Percentiles rank a stretch among this genome's conserved stretches.
Conservation (phyloP, 202 grass and related monocot species). For the Zoysia matrella region DNA sequence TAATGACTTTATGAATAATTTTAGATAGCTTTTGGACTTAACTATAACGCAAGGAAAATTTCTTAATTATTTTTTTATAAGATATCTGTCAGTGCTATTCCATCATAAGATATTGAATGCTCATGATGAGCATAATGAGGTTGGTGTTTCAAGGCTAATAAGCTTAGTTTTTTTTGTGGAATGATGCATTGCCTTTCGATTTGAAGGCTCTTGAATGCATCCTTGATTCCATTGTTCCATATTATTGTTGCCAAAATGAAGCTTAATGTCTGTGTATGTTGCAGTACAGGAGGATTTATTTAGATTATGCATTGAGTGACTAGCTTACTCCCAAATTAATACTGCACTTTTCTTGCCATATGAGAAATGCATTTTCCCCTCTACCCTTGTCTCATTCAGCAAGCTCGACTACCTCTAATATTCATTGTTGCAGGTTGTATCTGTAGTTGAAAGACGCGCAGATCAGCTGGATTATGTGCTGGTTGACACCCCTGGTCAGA, state of each 20-base stretch:
- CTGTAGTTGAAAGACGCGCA: constrained; percentile 83
- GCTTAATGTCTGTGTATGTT: background rate
- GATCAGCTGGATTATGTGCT: constrained; percentile 91
- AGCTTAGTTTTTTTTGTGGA: background rate
- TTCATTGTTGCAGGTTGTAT: constrained; percentile 72
- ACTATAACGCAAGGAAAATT: background rate
- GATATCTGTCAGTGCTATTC: too few relatives aligned
- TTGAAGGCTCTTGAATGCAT: background rate
- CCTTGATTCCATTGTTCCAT: background rate
- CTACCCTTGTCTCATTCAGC: constrained; percentile 6
- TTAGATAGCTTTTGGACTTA: constrained; percentile 1
- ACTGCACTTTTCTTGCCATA: constrained; percentile 17
- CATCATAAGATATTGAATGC: too few relatives aligned
- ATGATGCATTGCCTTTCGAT: background rate
- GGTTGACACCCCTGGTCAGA: constrained; percentile 94
- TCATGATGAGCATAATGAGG: background rate
- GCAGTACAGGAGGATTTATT: background rate
- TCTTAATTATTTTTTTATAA: too few relatives aligned
- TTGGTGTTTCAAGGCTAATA: background rate
- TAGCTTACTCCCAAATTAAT: background rate
- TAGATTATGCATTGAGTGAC: background rate
- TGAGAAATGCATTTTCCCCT: background rate
- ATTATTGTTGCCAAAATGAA: background rate
- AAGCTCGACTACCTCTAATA: constrained; percentile 24
- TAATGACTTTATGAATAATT: background rate